Percentiles rank a stretch among this genome's conserved stretches.
Evolutionary conservation across 331 rosid genomes (phyloP).

Genomic region (Malus hybrid): DNA sequence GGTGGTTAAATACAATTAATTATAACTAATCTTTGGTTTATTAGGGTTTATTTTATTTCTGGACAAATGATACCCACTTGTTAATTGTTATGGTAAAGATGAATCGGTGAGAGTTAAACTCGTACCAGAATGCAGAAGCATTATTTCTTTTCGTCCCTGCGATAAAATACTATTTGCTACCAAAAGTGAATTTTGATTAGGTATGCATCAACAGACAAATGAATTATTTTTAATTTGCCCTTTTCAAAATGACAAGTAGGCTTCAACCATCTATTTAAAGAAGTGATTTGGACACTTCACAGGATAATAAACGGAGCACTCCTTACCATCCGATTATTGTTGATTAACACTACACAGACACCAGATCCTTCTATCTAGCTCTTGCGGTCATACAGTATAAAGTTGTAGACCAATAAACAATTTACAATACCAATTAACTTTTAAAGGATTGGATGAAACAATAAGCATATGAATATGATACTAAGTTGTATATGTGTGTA

Average conservation of each 20-base stretch:
- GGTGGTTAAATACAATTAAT: background rate
- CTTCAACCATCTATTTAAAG: conserved; percentile 11
- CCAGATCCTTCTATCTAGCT: background rate
- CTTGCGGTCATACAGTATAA: background rate
- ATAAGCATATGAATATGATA: background rate
- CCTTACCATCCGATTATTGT: background rate
- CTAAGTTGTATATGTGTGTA: too few species aligned
- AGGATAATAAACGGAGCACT: conserved; percentile 14
- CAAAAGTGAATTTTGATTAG: conserved; percentile 6
- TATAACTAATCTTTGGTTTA: background rate
- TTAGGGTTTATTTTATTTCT: background rate
- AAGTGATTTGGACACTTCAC: conserved; percentile 22
- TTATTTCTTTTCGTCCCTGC: too few species aligned
- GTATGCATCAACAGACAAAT: background rate
- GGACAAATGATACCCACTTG: too few species aligned
- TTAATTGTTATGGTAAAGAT: too few species aligned
- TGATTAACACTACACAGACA: background rate
- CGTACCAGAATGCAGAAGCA: too few species aligned
- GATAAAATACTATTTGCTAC: too few species aligned
- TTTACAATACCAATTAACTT: background rate
- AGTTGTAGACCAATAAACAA: background rate
- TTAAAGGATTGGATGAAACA: background rate
- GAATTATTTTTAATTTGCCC: background rate
- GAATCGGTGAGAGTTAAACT: too few species aligned
- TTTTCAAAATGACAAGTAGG: background rate